A percentile compares a stretch with the other conserved stretches of the same genome.
These are phyloP conservation scores for Asparagopsis taxiformis DNA, from an alignment of 31 red algal species.

Conservation along the genomic window DNA sequence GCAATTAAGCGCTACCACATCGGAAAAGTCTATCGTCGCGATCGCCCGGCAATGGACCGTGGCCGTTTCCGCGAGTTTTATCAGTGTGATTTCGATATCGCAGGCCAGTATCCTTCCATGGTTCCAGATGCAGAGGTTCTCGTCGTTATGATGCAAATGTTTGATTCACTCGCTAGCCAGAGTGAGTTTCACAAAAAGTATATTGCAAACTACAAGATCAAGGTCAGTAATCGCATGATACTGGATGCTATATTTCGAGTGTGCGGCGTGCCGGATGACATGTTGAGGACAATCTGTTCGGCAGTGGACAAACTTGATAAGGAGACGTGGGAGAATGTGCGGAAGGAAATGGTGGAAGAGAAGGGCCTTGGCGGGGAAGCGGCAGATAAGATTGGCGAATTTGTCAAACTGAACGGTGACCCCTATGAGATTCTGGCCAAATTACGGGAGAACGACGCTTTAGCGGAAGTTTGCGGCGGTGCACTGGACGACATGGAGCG, in stretches of 20 bases:
- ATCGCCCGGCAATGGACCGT: conserved; percentile 90
- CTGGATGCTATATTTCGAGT: conserved; percentile 81
- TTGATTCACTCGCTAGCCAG: conserved; percentile 71
- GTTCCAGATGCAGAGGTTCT: conserved; percentile 88
- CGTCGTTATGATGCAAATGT: conserved; percentile 90
- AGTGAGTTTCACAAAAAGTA: conserved; percentile 57
- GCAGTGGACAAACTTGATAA: conserved; percentile 98
- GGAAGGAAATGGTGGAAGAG: conserved; percentile 86
- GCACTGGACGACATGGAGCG: conserved; percentile 85
- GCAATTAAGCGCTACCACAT: conserved; percentile 96
- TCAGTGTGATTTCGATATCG: conserved; percentile 99
- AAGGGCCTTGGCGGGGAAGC: conserved; percentile 69
- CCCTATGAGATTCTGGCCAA: conserved; percentile 52
- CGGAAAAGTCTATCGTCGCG: conserved; percentile 89
- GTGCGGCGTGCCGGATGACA: conserved; percentile 88
- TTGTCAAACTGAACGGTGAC: conserved; percentile 56
- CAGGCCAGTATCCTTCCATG: conserved; percentile 86
- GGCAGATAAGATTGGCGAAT: conserved; percentile 76
- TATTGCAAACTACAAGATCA: conserved; percentile 78
- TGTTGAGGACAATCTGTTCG: conserved; percentile 84
- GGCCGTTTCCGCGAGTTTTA: conserved; percentile 98
- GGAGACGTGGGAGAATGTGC: conserved; percentile 72
- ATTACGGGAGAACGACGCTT: conserved; percentile 35
- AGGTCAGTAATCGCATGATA: conserved; percentile 78
- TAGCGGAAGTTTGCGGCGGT: conserved; percentile 40